Conservation (phyloP, 192 early-diverging fungal species). For the Oehlia diaphana region DNA sequence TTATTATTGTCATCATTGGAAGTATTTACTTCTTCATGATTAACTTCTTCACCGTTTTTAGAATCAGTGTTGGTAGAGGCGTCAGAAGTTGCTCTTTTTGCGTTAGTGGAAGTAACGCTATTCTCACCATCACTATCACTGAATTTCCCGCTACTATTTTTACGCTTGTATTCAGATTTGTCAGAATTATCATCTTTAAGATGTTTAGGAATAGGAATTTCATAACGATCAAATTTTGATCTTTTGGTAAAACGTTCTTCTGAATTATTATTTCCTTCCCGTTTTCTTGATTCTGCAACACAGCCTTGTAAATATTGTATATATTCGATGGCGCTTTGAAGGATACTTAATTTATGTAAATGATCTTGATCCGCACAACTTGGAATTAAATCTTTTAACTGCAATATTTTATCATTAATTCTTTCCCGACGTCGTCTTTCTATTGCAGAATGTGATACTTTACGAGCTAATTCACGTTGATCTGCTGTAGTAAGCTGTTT, state of each 20-base stretch:
- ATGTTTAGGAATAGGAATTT: conserved; percentile 4
- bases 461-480: conserved; percentile 66
- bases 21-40: not conserved
- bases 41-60: not conserved
- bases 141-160: not conserved
- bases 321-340: conserved; percentile 74
- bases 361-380: conserved; percentile 62
- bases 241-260: not conserved
- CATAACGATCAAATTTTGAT: conserved; percentile 29
- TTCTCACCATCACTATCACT: not conserved
- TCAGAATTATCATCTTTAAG: not conserved
- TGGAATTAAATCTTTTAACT: conserved; percentile 75
- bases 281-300: not conserved
- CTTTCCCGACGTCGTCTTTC: conserved; percentile 82
- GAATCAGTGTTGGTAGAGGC: not conserved
- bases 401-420: conserved; percentile 80
- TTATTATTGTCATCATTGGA: not conserved
- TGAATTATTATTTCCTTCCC: not conserved
- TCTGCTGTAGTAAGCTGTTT: conserved; percentile 23
- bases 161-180: not conserved
- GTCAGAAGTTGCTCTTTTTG: not conserved
- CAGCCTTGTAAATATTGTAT: conserved; percentile 56
- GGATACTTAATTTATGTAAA: conserved; percentile 70
- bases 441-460: conserved; percentile 81
- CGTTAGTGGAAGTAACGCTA: not conserved